Evolutionary conservation across 208 protist species (phyloP).

Genomic region (Trypanosoma lewisi): DNA sequence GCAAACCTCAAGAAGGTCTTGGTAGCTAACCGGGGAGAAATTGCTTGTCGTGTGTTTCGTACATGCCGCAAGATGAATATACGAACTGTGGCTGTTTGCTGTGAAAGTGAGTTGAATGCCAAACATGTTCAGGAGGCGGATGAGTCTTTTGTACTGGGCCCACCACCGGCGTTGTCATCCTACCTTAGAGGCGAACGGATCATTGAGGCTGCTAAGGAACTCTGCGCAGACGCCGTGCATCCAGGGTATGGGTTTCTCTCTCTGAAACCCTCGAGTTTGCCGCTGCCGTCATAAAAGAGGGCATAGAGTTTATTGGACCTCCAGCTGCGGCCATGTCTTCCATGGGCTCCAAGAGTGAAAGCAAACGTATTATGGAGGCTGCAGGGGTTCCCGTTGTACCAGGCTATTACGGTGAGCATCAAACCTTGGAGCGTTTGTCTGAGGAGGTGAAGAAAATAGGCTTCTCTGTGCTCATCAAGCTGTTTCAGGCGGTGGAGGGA

Average conservation of each 20-base stretch:
- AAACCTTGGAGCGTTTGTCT: slow-evolving; percentile 28
- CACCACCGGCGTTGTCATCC: slow-evolving; percentile 42
- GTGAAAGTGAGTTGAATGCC: slow-evolving; percentile 88
- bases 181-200: slow-evolving; percentile 94
- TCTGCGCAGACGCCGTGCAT: slow-evolving; percentile 92
- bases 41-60: slow-evolving; percentile 95
- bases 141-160: slow-evolving; percentile 45
- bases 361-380: slow-evolving; percentile 88
- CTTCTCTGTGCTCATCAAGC: slow-evolving; percentile 97
- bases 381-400: slow-evolving; percentile 91
- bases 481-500: slow-evolving; percentile 65
- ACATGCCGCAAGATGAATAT: slow-evolving; percentile 93
- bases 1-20: slow-evolving; percentile 93
- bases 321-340: slow-evolving; percentile 83
- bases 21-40: slow-evolving; percentile 98
- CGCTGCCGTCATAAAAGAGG: slow-evolving; percentile 55
- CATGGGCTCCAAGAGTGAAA: slow-evolving; percentile 94
- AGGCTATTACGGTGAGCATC: slow-evolving; percentile 65
- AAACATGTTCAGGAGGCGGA: slow-evolving; percentile 91
- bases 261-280: slow-evolving; percentile 95
- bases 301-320: slow-evolving; percentile 95
- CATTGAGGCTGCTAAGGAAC: slow-evolving; percentile 87
- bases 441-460: slow-evolving; percentile 26
- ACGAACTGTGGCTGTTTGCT: slow-evolving; percentile 95
- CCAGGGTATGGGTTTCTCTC: slow-evolving; percentile 98